These are phyloP conservation scores for Beauveria bassiana DNA, from an alignment of 2,329 filamentous ascomycete genomes.

Conservation along the genomic window DNA sequence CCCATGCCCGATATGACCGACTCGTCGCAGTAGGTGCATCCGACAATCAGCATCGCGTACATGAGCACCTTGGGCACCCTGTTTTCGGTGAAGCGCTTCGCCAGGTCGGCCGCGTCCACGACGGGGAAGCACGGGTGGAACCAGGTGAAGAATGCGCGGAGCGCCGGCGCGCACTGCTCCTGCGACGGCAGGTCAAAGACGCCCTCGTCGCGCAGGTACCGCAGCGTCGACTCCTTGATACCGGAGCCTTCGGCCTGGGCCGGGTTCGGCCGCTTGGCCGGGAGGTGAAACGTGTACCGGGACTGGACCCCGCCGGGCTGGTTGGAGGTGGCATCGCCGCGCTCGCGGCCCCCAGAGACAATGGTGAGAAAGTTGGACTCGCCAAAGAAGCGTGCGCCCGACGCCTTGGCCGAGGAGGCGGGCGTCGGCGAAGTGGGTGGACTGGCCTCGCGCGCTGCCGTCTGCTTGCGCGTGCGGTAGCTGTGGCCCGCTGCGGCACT, in stretches of 20 bases:
- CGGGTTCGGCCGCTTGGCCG: conserved; percentile 19
- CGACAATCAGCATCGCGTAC: conserved; percentile 47
- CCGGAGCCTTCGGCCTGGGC: conserved; percentile 20
- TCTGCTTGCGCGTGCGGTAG: conserved; percentile 8
- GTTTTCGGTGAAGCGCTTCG: conserved; percentile 29
- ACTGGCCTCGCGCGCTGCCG: conserved; percentile 8
- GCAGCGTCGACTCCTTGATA: conserved; percentile 39
- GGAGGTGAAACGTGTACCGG: conserved; percentile 24
- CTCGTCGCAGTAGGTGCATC: conserved; percentile 44
- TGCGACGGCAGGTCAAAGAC: conserved; percentile 37
- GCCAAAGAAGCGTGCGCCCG: conserved; percentile 28
- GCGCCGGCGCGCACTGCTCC: conserved; percentile 32
- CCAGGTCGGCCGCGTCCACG: conserved; percentile 38
- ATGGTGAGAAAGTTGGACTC: conserved; percentile 33
- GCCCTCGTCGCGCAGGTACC: conserved; percentile 38
- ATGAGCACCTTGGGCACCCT: conserved; percentile 41
- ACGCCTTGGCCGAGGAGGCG: conserved; percentile 15
- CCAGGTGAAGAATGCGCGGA: conserved; percentile 47
- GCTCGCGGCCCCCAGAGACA: conserved; percentile 18
- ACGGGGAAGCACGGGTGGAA: conserved; percentile 51
- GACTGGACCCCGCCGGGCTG: conserved; percentile 15
- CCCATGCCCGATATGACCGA: conserved; percentile 35
- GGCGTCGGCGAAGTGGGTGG: conserved; percentile 2
- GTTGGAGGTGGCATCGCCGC: conserved; percentile 1
- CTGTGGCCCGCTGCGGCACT: not conserved